Conservation (phyloP, 257 asterid genomes). For the Rehmannia glutinosa region DNA sequence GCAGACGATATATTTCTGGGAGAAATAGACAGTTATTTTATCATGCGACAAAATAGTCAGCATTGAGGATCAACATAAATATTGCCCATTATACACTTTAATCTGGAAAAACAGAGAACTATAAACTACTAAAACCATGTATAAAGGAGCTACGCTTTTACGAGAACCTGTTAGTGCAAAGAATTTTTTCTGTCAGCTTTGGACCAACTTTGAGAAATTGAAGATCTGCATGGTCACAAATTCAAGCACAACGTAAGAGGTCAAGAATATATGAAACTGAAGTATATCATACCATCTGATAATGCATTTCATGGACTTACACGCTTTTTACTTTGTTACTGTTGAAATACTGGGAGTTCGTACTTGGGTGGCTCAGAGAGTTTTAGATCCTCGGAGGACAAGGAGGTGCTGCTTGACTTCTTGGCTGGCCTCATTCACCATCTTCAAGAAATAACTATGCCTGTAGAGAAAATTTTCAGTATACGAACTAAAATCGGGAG, state of each 20-base stretch:
- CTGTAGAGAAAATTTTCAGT: constrained; percentile 27
- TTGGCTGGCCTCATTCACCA: constrained; percentile 44
- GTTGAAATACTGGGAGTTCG: constrained; percentile 52
- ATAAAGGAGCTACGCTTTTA: neutral
- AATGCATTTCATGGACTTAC: neutral
- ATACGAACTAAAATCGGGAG: neutral
- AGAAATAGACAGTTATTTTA: no score
- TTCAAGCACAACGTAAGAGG: neutral
- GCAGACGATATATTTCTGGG: neutral
- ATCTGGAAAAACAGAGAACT: neutral
- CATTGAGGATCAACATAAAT: neutral
- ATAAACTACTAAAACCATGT: neutral
- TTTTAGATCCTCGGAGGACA: constrained; percentile 24
- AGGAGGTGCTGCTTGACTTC: constrained; percentile 45
- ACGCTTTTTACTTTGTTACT: neutral
- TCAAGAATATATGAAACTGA: neutral
- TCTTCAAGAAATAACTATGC: constrained; percentile 83
- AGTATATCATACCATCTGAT: no score
- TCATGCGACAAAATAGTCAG: neutral
- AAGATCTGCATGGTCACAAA: neutral
- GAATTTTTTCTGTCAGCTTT: neutral
- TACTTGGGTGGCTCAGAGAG: constrained; percentile 17
- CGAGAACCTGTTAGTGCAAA: neutral
- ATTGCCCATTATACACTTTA: neutral
- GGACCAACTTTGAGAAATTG: neutral